phyloP scores from a whole-genome alignment of 2,329 filamentous ascomycete species.

The Fusarium ambrosium region DNA sequence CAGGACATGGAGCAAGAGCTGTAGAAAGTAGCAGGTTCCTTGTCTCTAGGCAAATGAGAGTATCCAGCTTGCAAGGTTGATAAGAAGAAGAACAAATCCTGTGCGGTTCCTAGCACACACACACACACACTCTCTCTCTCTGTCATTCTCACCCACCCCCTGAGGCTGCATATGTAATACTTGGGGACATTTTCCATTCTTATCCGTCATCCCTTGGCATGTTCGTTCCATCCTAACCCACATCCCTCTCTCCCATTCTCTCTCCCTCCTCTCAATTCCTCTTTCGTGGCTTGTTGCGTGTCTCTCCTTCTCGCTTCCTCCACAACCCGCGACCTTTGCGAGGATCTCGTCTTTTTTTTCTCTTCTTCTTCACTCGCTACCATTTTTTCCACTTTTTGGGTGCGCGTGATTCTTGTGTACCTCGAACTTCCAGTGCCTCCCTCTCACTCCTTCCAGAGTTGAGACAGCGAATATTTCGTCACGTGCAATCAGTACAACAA shows the following conservation, averaged over 20 bases:
- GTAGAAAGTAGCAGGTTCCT: not conserved
- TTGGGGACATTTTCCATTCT: not conserved
- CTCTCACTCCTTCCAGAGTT: conserved; percentile 1
- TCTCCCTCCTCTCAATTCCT: not conserved
- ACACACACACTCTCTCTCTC: not conserved
- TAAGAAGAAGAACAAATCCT: not conserved
- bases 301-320: conserved; percentile 20
- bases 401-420: not conserved
- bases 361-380: conserved; percentile 1
- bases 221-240: not conserved
- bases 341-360: not conserved
- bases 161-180: conserved; percentile 20
- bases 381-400: not conserved
- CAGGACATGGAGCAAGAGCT: not conserved
- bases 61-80: not conserved
- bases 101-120: not conserved
- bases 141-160: conserved; percentile 10
- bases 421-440: not conserved
- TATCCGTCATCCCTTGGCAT: conserved; percentile 3
- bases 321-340: not conserved
- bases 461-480: conserved; percentile 1
- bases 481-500: conserved; percentile 16
- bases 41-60: not conserved
- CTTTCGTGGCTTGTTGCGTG: conserved; percentile 24
- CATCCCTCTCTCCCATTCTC: not conserved